Percentiles rank a stretch among this genome's conserved stretches.
phyloP scores from a whole-genome alignment of 2,329 filamentous ascomycete genomes.

The Volutella citrinella region DNA sequence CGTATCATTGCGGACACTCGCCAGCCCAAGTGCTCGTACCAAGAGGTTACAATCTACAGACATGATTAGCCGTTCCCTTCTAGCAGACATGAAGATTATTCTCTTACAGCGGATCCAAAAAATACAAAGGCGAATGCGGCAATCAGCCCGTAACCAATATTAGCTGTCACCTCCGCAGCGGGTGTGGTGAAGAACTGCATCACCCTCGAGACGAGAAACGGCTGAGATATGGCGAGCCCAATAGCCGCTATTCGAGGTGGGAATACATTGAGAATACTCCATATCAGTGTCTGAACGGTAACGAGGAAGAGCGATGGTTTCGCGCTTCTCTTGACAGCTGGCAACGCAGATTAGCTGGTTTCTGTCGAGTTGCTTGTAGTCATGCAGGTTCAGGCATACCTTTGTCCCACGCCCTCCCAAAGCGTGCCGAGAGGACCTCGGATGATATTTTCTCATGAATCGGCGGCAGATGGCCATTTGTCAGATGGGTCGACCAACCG shows the following conservation, averaged over 20 bases:
- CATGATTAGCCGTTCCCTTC: background rate
- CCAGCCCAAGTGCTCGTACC: slow-evolving; percentile 32
- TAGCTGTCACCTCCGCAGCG: slow-evolving; percentile 19
- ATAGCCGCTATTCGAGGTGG: slow-evolving; percentile 26
- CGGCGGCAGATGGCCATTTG: slow-evolving; percentile 24
- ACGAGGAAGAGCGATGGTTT: slow-evolving; percentile 26
- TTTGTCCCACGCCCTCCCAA: slow-evolving; percentile 22
- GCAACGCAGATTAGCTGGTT: no score
- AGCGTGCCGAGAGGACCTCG: slow-evolving; percentile 21
- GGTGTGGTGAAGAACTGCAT: slow-evolving; percentile 26
- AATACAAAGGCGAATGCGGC: slow-evolving; percentile 31
- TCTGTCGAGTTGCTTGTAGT: no score
- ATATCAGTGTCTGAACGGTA: slow-evolving; percentile 22
- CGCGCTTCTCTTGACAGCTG: slow-evolving; percentile 13
- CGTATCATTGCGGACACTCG: slow-evolving; percentile 28
- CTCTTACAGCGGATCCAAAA: slow-evolving; percentile 28
- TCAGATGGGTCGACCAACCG: slow-evolving; percentile 40
- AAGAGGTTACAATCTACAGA: slow-evolving; percentile 26
- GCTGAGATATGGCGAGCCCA: slow-evolving; percentile 29
- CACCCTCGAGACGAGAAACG: slow-evolving; percentile 26
- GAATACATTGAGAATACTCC: slow-evolving; percentile 29
- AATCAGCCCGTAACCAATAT: slow-evolving; percentile 30
- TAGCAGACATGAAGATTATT: background rate
- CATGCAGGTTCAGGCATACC: no score
- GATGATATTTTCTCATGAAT: slow-evolving; percentile 31